Conservation (phyloP, 768 basidiomycete species). For the Phaffia australis region DNA sequence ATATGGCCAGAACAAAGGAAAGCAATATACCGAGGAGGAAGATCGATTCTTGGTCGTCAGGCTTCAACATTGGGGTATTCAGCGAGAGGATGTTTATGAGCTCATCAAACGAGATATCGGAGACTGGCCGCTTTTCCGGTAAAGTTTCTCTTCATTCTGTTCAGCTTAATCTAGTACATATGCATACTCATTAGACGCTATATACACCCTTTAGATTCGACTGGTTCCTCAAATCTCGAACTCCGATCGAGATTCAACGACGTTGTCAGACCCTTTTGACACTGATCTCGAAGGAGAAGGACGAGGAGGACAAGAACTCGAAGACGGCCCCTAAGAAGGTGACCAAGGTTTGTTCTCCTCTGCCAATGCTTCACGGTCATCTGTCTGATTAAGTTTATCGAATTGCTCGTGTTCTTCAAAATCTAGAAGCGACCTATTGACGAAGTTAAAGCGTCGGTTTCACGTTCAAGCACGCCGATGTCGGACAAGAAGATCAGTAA, state of each 20-base stretch:
- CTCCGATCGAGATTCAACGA: constrained; percentile 74
- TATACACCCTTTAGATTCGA: constrained; percentile 50
- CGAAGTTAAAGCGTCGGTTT: constrained; percentile 24
- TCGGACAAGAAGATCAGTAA: constrained; percentile 15
- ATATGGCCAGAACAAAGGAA: constrained; percentile 86
- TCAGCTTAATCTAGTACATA: neutral
- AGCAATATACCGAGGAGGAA: constrained; percentile 92
- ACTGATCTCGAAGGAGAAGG: constrained; percentile 79
- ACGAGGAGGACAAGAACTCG: constrained; percentile 48
- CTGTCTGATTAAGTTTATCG: neutral
- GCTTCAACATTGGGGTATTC: constrained; percentile 80
- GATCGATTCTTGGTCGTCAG: constrained; percentile 89
- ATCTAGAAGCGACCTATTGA: constrained; percentile 28
- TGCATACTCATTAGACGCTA: neutral
- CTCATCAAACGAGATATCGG: constrained; percentile 90
- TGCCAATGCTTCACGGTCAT: neutral
- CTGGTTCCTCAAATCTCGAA: constrained; percentile 94
- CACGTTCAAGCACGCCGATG: constrained; percentile 17
- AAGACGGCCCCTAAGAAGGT: constrained; percentile 47
- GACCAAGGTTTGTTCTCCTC: neutral
- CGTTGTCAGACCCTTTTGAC: constrained; percentile 74
- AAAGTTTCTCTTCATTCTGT: constrained; percentile 11
- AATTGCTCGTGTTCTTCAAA: neutral
- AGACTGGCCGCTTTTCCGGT: constrained; percentile 88
- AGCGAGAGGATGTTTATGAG: constrained; percentile 73